These are phyloP conservation scores for Picea glauca DNA, from an alignment of 75 land plant species.

Conservation along the genomic window DNA sequence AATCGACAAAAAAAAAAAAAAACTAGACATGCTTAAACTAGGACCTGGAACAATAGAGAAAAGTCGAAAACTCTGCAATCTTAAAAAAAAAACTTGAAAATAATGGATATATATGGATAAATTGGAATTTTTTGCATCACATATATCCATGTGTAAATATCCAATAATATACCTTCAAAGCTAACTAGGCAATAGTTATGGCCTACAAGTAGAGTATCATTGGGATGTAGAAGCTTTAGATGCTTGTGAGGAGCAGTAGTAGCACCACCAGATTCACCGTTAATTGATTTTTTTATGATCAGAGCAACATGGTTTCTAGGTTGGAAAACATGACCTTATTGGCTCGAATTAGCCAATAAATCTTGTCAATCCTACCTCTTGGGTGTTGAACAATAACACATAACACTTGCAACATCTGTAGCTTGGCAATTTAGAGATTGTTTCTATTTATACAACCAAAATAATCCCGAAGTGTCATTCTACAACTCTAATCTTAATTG, in stretches of 20 bases:
- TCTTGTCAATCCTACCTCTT: slow-evolving; percentile 53
- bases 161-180: slow-evolving; percentile 59
- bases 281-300: slow-evolving; percentile 9
- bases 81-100: no score
- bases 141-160: no score
- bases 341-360: slow-evolving; percentile 64
- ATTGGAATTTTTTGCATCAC: no score
- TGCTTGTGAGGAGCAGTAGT: slow-evolving; percentile 30
- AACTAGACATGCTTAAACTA: no score
- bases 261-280: slow-evolving; percentile 4
- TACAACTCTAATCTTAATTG: no score
- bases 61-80: no score
- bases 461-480: no score
- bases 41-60: no score
- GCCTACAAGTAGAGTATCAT: slow-evolving; percentile 58
- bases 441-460: no score
- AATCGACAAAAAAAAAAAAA: no score
- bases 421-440: slow-evolving; percentile 50
- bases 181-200: slow-evolving; percentile 65
- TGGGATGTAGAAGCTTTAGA: slow-evolving; percentile 71
- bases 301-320: slow-evolving; percentile 82
- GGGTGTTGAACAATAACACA: slow-evolving; percentile 52
- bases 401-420: slow-evolving; percentile 42
- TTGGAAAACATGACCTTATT: slow-evolving; percentile 62
- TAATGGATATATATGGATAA: no score